Conservation (phyloP, 257 asterid genomes). For the Przewalskia tangutica region DNA sequence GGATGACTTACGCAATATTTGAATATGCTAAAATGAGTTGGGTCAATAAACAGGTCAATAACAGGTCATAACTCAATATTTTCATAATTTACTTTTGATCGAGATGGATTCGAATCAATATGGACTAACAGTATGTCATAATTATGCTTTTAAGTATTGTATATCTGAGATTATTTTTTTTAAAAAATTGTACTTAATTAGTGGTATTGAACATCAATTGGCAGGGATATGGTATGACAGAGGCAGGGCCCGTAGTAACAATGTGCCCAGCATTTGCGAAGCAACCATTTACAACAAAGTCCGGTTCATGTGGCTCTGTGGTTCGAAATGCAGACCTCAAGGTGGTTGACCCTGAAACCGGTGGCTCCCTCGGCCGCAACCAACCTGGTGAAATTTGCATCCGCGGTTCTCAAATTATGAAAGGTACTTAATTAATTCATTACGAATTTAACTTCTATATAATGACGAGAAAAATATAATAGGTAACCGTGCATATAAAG, state of each 20-base stretch:
- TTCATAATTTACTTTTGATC: no score
- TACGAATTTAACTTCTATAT: not conserved
- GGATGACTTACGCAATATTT: no score
- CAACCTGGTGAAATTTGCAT: slow-evolving; percentile 80
- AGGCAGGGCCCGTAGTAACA: slow-evolving; percentile 80
- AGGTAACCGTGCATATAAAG: not conserved
- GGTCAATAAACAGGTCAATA: no score
- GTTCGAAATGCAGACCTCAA: slow-evolving; percentile 85
- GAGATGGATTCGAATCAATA: no score
- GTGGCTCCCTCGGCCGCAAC: slow-evolving; percentile 62
- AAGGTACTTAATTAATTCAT: not conserved
- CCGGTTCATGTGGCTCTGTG: slow-evolving; percentile 86
- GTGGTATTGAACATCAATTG: not conserved
- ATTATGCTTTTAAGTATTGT: not conserved
- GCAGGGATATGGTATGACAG: slow-evolving; percentile 92
- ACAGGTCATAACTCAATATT: no score
- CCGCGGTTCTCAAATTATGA: slow-evolving; percentile 33
- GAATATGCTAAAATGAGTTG: no score
- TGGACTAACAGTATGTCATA: no score
- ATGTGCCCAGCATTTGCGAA: slow-evolving; percentile 69
- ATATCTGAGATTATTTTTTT: not conserved
- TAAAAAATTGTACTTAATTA: not conserved
- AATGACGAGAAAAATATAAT: not conserved
- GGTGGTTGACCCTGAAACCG: slow-evolving; percentile 74
- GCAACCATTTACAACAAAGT: slow-evolving; percentile 53